Evolutionary conservation across 176 grass and related monocot species (phyloP).

Genomic region (Carex cristatella): DNA sequence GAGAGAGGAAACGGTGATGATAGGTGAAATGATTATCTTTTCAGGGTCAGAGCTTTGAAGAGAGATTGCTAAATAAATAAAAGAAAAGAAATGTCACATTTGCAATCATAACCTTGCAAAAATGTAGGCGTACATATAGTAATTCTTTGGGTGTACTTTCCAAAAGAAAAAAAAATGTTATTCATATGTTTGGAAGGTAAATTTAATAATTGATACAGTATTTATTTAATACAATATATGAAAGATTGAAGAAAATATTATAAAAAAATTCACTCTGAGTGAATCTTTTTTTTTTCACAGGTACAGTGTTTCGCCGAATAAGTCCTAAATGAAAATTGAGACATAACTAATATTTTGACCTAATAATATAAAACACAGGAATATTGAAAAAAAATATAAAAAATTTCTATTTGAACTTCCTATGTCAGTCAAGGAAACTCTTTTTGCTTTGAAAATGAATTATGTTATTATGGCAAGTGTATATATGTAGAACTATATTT

Average conservation of each 20-base stretch:
- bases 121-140: not conserved
- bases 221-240: not conserved
- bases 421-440: not conserved
- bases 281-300: too few relatives aligned
- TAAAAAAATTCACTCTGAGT: too few relatives aligned
- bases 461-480: not conserved
- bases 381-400: not conserved
- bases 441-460: not conserved
- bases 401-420: not conserved
- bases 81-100: slow-evolving; percentile 6
- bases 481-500: not conserved
- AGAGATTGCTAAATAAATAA: slow-evolving; percentile 55
- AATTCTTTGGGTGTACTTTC: not conserved
- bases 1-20: slow-evolving; percentile 46
- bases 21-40: slow-evolving; percentile 76
- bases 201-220: not conserved
- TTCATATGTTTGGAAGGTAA: not conserved
- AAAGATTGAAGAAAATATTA: not conserved
- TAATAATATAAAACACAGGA: not conserved
- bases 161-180: not conserved
- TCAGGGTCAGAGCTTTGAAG: not conserved
- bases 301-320: too few relatives aligned
- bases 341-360: not conserved
- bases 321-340: not conserved
- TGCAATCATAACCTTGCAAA: not conserved